phyloP scores from a whole-genome alignment of 2,329 filamentous ascomycete species.

The Chalaropsis thielavioides region DNA sequence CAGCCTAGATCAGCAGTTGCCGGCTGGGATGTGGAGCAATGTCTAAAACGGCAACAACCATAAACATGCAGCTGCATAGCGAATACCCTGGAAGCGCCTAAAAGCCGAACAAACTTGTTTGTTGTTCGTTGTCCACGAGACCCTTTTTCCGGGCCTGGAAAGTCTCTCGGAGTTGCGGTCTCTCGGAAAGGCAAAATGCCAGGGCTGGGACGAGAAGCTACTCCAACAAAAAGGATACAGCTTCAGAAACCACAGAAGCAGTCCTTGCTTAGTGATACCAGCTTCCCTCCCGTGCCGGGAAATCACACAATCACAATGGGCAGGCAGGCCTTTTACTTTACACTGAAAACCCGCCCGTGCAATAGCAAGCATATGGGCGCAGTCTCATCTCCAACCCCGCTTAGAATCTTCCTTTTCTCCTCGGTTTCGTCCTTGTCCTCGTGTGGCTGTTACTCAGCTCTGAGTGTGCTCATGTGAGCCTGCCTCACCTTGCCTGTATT shows the following conservation, averaged over 20 bases:
- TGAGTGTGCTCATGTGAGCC: neutral
- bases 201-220: neutral
- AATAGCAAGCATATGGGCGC: no score
- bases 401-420: neutral
- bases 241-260: no score
- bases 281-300: no score
- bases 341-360: no score
- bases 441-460: neutral
- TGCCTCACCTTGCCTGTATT: neutral
- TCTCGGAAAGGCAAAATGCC: neutral
- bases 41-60: neutral
- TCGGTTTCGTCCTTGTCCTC: neutral
- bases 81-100: neutral
- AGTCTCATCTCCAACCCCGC: no score
- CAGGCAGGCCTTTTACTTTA: no score
- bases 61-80: neutral
- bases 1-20: neutral
- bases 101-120: neutral
- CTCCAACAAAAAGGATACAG: no score
- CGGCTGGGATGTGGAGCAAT: constrained; percentile 1
- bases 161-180: neutral
- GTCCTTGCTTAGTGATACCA: no score
- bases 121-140: neutral
- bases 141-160: neutral
- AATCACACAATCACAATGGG: no score